A percentile compares a stretch with the other conserved stretches of the same genome.
These are phyloP conservation scores for Teratosphaeria gauchensis DNA, from an alignment of 2,329 filamentous ascomycete species.

Conservation along the genomic window DNA sequence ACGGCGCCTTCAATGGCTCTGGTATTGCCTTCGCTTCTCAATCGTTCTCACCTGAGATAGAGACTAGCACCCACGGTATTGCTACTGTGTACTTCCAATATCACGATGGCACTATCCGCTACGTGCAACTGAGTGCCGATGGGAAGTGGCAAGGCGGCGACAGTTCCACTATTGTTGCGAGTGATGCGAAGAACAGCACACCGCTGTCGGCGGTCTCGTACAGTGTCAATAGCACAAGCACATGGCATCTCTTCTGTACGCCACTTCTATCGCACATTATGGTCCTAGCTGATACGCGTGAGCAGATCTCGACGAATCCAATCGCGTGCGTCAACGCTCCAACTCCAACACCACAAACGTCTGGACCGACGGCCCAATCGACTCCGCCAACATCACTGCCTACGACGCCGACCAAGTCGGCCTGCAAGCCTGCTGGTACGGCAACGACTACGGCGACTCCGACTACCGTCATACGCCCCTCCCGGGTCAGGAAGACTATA, in stretches of 20 bases:
- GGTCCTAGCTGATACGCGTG: neutral
- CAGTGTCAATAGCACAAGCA: slow-evolving; percentile 24
- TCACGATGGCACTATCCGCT: slow-evolving; percentile 33
- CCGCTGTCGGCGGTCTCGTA: slow-evolving; percentile 36
- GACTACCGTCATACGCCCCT: slow-evolving; percentile 21
- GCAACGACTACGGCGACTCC: slow-evolving; percentile 27
- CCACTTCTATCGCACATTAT: neutral
- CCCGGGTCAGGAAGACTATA: slow-evolving; percentile 21
- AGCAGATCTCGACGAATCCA: slow-evolving; percentile 31
- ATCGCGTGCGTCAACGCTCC: slow-evolving; percentile 29
- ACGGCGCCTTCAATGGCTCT: slow-evolving; percentile 39
- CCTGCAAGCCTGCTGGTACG: slow-evolving; percentile 31
- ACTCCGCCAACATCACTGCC: slow-evolving; percentile 20
- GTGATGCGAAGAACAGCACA: slow-evolving; percentile 35
- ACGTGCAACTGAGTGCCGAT: slow-evolving; percentile 27
- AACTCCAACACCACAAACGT: slow-evolving; percentile 30
- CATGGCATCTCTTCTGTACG: slow-evolving; percentile 13
- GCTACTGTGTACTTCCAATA: slow-evolving; percentile 39
- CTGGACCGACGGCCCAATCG: slow-evolving; percentile 31
- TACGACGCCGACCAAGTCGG: slow-evolving; percentile 26
- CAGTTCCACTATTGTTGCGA: slow-evolving; percentile 23
- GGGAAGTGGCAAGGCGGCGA: slow-evolving; percentile 31
- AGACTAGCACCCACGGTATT: slow-evolving; percentile 26
- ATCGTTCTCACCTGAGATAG: slow-evolving; percentile 25
- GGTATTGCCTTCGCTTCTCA: slow-evolving; percentile 37